Base-by-base conservation (phyloP, 306 rosid genomes). In the Medicago lupulina region DNA sequence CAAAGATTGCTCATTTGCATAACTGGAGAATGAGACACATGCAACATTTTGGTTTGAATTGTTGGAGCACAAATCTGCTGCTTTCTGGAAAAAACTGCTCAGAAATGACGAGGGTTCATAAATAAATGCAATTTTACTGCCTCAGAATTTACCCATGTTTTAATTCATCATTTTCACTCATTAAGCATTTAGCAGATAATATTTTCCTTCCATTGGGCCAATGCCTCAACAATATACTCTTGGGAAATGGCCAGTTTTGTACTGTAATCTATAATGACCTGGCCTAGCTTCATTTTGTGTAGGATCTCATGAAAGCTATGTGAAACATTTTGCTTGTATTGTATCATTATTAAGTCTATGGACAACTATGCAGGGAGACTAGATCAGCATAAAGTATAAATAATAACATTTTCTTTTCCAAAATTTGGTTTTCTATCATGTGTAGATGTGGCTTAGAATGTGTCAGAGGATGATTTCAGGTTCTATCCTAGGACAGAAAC, bases 51-150 rank as follows among this genome's bases (percentile, higher is more conserved):
- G 67, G 77, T 77, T 75, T 74, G 80, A 34, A 67, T 76, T 67
- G 36, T 44, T 60, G 49, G 73, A 77, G 79, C 46, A 9, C 73
- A 51, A 46, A 28, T 74, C 25, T 72, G 59, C 61, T 66, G 74
- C 83, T 58, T 58, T 51, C 81, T 34, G 39, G 82, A 61, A 57
- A 57, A 78, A 83, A 61, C 78, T 86, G 81, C 80, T 75, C 40
- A 40, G 74, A 74, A 66, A 57, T 66, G 9, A 51, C 43, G 84
- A 73, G 49, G 73, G 77, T 74, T 71, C 83, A 54, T 13, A 49
- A 85, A 83, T 86, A 87, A 87, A 51, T 71, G 63, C 83, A 38
- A 57, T 75, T 40, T 73, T 75, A 59, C 23, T 53, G 67, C 54
- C 85, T 44, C 83, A 44, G 19, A 59, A 72, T 74, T 21, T 15